phyloP scores from a whole-genome alignment of 2,329 filamentous ascomycete species.

The Thelonectria rubi region DNA sequence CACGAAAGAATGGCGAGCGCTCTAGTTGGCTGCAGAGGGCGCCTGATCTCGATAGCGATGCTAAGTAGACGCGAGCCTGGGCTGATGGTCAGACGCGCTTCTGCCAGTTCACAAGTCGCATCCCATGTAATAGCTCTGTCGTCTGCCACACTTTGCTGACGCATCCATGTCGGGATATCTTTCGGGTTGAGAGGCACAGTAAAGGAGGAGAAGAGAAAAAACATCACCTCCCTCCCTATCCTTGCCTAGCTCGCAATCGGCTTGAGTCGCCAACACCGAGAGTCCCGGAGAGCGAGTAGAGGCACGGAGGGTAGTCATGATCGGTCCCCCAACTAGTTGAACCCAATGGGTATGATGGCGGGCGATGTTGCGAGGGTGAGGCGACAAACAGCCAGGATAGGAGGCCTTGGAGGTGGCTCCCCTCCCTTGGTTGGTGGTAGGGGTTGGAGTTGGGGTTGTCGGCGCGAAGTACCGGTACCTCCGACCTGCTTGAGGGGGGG shows the following conservation, averaged over 20 bases:
- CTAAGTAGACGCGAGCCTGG: constrained; percentile 22
- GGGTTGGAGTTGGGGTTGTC: constrained; percentile 32
- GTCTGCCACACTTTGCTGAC: constrained; percentile 10
- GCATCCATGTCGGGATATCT: constrained; percentile 9
- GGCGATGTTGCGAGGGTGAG: constrained; percentile 18
- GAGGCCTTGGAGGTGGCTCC: constrained; percentile 28
- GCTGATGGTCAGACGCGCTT: constrained; percentile 34
- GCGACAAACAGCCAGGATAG: constrained; percentile 27
- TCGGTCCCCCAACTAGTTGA: constrained; percentile 10
- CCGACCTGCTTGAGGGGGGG: background rate
- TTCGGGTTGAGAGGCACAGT: background rate
- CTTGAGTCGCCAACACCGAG: constrained; percentile 23
- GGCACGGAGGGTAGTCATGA: constrained; percentile 11
- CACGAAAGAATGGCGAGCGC: constrained; percentile 31
- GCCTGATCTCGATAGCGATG: constrained; percentile 33
- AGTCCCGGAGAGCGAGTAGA: constrained; percentile 20
- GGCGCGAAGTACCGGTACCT: constrained; percentile 38
- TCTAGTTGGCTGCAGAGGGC: constrained; percentile 30
- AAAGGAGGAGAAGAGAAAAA: background rate
- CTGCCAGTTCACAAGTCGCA: constrained; percentile 24
- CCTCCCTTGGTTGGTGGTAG: background rate
- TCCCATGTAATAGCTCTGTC: background rate
- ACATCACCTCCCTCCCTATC: constrained; percentile 32
- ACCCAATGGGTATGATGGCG: constrained; percentile 7
- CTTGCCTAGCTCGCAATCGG: constrained; percentile 35